Conservation (phyloP, 1,284 basidiomycete genomes). For the Ganoderma lingzhi region DNA sequence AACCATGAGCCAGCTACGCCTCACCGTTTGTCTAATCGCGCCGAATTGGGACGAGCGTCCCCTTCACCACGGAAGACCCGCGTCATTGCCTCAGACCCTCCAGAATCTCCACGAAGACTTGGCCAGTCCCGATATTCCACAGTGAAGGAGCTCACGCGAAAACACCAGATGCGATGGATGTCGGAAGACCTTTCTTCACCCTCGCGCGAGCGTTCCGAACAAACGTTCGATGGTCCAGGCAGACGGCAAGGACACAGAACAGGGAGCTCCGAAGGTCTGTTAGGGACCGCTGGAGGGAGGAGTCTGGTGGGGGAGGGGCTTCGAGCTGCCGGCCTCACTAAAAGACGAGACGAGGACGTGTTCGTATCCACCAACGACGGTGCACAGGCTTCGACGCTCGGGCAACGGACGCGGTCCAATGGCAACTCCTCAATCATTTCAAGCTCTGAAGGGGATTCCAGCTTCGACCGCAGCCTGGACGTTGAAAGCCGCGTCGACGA, state of each 20-base stretch:
- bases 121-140: constrained; percentile 51
- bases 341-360: constrained; percentile 49
- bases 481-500: constrained; percentile 25
- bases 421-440: constrained; percentile 33
- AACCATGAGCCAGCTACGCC: constrained; percentile 38
- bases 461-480: constrained; percentile 19
- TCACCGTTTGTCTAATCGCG: constrained; percentile 30
- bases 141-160: constrained; percentile 52
- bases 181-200: constrained; percentile 45
- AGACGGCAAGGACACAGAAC: constrained; percentile 58
- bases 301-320: constrained; percentile 75
- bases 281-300: constrained; percentile 51
- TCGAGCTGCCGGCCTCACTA: constrained; percentile 71
- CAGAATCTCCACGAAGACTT: constrained; percentile 40
- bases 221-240: constrained; percentile 39
- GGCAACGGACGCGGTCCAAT: constrained; percentile 35
- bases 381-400: constrained; percentile 16
- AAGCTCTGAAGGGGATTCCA: constrained; percentile 28
- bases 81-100: constrained; percentile 38
- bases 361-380: constrained; percentile 41
- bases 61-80: constrained; percentile 35
- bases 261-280: constrained; percentile 71
- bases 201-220: constrained; percentile 41
- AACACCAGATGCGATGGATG: constrained; percentile 61
- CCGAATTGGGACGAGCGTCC: constrained; percentile 32